phyloP scores from a whole-genome alignment of 805 yeast species.

The Saturnispora serradocipensis region DNA sequence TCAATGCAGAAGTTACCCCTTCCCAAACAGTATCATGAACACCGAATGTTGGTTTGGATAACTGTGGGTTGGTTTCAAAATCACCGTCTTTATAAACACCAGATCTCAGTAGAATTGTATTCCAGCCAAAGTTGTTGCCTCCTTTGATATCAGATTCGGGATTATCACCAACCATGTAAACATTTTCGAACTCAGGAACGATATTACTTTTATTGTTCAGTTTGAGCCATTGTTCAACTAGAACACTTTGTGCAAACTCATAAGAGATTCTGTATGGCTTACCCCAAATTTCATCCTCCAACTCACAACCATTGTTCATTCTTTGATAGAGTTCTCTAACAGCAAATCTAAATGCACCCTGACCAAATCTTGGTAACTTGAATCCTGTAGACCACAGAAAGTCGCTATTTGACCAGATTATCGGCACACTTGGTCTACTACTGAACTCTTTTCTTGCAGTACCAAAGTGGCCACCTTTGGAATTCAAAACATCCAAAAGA shows the following conservation, averaged over 20 bases:
- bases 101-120: slow-evolving; percentile 69
- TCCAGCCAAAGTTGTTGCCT: slow-evolving; percentile 84
- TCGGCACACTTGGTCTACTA: slow-evolving; percentile 51
- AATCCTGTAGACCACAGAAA: slow-evolving; percentile 83
- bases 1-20: slow-evolving; percentile 29
- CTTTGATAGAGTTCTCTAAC: slow-evolving; percentile 48
- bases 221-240: slow-evolving; percentile 42
- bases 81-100: slow-evolving; percentile 76
- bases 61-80: slow-evolving; percentile 21
- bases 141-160: slow-evolving; percentile 91
- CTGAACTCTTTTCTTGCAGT: slow-evolving; percentile 43
- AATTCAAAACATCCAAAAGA: slow-evolving; percentile 57
- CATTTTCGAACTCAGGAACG: slow-evolving; percentile 43
- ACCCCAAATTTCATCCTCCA: slow-evolving; percentile 58
- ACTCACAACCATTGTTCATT: slow-evolving; percentile 29
- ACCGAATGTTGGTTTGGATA: slow-evolving; percentile 40
- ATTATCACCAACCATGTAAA: slow-evolving; percentile 95
- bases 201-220: slow-evolving; percentile 16
- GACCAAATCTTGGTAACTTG: slow-evolving; percentile 72
- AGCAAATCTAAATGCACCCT: slow-evolving; percentile 71
- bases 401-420: slow-evolving; percentile 73
- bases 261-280: slow-evolving; percentile 74
- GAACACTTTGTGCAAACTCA: slow-evolving; percentile 68
- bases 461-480: slow-evolving; percentile 53
- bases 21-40: slow-evolving; percentile 39